These are phyloP conservation scores for Dunaliella sp. DNA, from an alignment of 139 green algal species.

Conservation along the genomic window DNA sequence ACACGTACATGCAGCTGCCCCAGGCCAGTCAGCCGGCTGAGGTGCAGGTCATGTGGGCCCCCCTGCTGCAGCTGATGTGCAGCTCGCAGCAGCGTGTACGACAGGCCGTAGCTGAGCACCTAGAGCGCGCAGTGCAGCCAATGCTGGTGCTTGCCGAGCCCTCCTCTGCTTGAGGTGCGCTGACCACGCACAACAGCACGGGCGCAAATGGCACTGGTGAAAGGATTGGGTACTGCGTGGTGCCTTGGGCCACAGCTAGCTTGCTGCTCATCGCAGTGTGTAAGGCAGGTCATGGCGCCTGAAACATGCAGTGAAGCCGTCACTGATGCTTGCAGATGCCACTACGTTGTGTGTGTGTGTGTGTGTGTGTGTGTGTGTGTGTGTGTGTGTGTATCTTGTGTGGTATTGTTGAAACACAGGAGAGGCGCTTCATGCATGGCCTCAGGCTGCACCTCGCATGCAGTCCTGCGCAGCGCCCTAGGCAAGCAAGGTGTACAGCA, in stretches of 20 bases:
- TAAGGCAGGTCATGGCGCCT: no score
- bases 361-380: no score
- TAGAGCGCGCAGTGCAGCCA: background rate
- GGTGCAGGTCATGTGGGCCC: conserved; percentile 1
- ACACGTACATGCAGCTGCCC: background rate
- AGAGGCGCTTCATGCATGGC: no score
- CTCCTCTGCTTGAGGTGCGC: background rate
- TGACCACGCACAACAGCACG: background rate
- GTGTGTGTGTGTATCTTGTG: no score
- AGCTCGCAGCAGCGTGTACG: conserved; percentile 6
- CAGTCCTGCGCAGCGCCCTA: no score
- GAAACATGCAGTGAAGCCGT: background rate
- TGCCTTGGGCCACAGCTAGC: background rate
- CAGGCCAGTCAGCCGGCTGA: background rate
- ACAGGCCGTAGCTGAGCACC: conserved; percentile 10
- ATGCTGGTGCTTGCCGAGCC: background rate
- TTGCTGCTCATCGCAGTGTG: background rate
- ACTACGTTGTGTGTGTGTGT: background rate
- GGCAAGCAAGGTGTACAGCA: no score
- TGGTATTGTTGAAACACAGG: no score
- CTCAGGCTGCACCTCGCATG: no score
- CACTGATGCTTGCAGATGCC: background rate
- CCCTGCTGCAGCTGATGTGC: conserved; percentile 20
- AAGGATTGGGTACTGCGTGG: background rate
- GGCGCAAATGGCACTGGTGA: background rate